A percentile compares a stretch with the other conserved stretches of the same genome.
phyloP scores from a whole-genome alignment of 106 monocot genomes.

The Gastrodia elata region DNA sequence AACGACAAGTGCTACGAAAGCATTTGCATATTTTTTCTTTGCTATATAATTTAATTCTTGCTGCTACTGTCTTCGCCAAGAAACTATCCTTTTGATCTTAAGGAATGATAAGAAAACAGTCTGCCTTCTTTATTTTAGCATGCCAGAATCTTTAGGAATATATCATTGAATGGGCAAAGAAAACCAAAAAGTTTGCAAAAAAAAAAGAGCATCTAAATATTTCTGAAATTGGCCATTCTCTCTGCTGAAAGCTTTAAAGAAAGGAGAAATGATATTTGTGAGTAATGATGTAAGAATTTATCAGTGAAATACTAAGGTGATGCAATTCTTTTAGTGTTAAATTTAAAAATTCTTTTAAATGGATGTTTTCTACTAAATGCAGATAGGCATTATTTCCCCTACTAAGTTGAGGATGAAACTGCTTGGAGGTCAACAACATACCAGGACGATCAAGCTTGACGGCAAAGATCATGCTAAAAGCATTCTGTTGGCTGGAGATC shows the following conservation, averaged over 20 bases:
- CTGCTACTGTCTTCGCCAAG: background rate
- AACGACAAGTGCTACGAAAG: background rate
- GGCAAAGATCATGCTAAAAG: constrained; percentile 41
- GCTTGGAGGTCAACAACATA: constrained; percentile 42
- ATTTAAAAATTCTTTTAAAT: background rate
- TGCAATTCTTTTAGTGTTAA: background rate
- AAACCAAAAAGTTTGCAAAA: background rate
- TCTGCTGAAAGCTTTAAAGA: background rate
- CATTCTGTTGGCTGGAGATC: constrained; percentile 36
- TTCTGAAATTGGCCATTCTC: background rate
- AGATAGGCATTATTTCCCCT: constrained; percentile 74
- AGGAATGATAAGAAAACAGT: background rate
- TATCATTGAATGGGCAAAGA: constrained; percentile 1
- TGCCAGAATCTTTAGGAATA: background rate
- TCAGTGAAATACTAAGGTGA: background rate
- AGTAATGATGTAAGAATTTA: background rate
- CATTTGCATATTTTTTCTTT: no score
- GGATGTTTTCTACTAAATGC: constrained; percentile 14
- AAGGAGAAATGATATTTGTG: background rate
- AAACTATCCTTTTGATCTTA: background rate
- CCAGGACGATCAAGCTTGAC: constrained; percentile 38
- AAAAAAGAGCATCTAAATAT: background rate
- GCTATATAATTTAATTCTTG: background rate
- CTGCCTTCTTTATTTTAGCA: background rate
- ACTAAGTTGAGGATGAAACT: constrained; percentile 77